phyloP scores from a whole-genome alignment of 768 basidiomycete species.

The Russula dissimulans region DNA sequence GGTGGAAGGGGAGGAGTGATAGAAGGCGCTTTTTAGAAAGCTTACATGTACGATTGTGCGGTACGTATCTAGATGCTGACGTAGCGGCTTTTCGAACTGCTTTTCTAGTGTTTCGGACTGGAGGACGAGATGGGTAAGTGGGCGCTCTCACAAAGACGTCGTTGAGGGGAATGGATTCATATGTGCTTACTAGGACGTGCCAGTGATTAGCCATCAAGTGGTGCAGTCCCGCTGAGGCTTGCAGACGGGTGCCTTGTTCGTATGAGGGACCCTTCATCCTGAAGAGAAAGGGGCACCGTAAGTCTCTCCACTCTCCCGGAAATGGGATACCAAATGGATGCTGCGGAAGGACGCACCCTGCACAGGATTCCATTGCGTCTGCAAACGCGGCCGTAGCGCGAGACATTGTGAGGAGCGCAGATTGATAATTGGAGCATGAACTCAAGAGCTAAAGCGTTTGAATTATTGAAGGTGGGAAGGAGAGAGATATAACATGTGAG shows the following conservation, averaged over 20 bases:
- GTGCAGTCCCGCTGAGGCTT: slow-evolving; percentile 82
- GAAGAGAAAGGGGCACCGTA: background rate
- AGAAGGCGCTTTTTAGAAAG: background rate
- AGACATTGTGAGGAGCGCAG: slow-evolving; percentile 72
- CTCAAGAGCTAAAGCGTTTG: slow-evolving; percentile 50
- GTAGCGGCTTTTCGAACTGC: slow-evolving; percentile 81
- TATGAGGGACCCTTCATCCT: slow-evolving; percentile 75
- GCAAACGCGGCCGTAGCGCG: slow-evolving; percentile 80
- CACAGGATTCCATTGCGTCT: slow-evolving; percentile 75
- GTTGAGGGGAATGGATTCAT: background rate
- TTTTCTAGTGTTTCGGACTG: slow-evolving; percentile 81
- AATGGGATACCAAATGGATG: background rate
- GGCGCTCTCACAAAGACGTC: background rate
- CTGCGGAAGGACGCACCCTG: slow-evolving; percentile 45
- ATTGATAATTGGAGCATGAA: slow-evolving; percentile 69
- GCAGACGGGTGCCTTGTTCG: slow-evolving; percentile 71
- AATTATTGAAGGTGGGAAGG: background rate
- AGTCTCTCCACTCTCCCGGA: background rate
- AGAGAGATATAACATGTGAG: background rate
- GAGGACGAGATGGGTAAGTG: background rate
- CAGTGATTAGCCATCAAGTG: slow-evolving; percentile 89
- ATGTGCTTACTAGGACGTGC: slow-evolving; percentile 67
- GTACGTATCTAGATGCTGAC: slow-evolving; percentile 79
- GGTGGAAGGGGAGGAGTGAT: background rate
- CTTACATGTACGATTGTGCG: slow-evolving; percentile 59